Conservation (phyloP, 371 early-diverging fungal genomes). For the Mucor plumbeus region DNA sequence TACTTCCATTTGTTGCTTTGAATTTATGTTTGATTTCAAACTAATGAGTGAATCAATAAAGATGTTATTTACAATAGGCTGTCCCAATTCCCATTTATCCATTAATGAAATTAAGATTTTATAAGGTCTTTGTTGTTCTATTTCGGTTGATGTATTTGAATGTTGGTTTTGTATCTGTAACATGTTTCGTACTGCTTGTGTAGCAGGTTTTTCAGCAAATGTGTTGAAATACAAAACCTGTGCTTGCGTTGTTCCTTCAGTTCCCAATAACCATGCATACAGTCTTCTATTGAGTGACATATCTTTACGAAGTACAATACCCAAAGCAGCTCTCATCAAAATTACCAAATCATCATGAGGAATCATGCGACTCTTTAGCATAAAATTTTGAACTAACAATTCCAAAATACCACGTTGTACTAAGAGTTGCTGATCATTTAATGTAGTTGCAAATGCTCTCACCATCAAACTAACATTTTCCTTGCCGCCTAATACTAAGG, state of each 20-base stretch:
- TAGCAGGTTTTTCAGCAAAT: slow-evolving; percentile 47
- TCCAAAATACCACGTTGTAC: slow-evolving; percentile 89
- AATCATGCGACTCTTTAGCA: slow-evolving; percentile 70
- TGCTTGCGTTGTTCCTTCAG: slow-evolving; percentile 34
- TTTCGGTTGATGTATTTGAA: slow-evolving; percentile 31
- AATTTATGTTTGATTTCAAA: slow-evolving; percentile 50
- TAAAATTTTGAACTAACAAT: slow-evolving; percentile 80
- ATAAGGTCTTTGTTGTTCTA: slow-evolving; percentile 73
- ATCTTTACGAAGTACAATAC: slow-evolving; percentile 87
- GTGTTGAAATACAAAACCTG: slow-evolving; percentile 43
- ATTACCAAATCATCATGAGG: slow-evolving; percentile 66
- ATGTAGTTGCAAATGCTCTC: slow-evolving; percentile 75
- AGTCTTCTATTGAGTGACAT: slow-evolving; percentile 93
- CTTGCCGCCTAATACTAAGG: slow-evolving; percentile 64
- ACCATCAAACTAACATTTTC: slow-evolving; percentile 76
- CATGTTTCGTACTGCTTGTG: slow-evolving; percentile 59
- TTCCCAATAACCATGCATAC: slow-evolving; percentile 87
- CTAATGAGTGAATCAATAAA: slow-evolving; percentile 76
- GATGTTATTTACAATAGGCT: slow-evolving; percentile 72
- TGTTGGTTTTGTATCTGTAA: slow-evolving; percentile 44
- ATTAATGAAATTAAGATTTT: slow-evolving; percentile 83
- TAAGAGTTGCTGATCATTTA: slow-evolving; percentile 75
- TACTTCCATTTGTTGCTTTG: slow-evolving; percentile 42
- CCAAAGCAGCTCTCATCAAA: slow-evolving; percentile 72
- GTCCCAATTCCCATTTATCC: slow-evolving; percentile 88